phyloP scores from a whole-genome alignment of 2,329 filamentous ascomycete species.

The Aphanocladium album region DNA sequence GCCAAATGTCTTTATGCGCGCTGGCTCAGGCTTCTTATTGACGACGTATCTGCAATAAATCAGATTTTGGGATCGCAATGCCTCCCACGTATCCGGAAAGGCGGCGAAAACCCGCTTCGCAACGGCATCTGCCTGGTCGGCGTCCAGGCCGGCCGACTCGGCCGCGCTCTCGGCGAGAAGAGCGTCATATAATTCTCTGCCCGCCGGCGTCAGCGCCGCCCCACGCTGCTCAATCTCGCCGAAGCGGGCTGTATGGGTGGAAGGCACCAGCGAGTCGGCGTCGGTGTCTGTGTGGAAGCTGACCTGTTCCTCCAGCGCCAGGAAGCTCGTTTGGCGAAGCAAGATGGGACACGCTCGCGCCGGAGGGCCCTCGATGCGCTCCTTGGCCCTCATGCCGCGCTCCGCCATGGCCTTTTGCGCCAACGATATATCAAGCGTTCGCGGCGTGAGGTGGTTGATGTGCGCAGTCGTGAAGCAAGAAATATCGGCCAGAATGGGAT shows the following conservation, averaged over 20 bases:
- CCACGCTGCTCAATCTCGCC: conserved; percentile 51
- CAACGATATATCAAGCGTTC: conserved; percentile 43
- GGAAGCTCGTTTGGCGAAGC: conserved; percentile 49
- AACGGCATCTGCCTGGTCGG: conserved; percentile 19
- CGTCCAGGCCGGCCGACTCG: neutral
- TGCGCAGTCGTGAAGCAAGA: conserved; percentile 38
- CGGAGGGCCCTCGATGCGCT: conserved; percentile 48
- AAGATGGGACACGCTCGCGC: conserved; percentile 38
- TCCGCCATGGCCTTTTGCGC: conserved; percentile 39
- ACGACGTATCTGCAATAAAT: conserved; percentile 35
- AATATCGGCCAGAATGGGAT: conserved; percentile 45
- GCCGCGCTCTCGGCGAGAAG: conserved; percentile 24
- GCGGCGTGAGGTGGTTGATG: conserved; percentile 50
- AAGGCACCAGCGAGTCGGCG: conserved; percentile 21
- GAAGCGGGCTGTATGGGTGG: conserved; percentile 44
- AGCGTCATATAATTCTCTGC: conserved; percentile 41
- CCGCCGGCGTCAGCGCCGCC: conserved; percentile 41
- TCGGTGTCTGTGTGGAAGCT: conserved; percentile 28
- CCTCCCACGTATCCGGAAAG: conserved; percentile 38
- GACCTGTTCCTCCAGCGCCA: conserved; percentile 44
- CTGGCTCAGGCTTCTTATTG: neutral
- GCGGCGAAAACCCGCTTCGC: conserved; percentile 27
- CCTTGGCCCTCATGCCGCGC: conserved; percentile 39
- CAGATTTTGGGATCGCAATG: conserved; percentile 30
- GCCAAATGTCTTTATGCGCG: neutral